Percentiles rank a stretch among this genome's conserved stretches.
phyloP scores from a whole-genome alignment of 805 yeast genomes.

The Nadsonia fulvescens region DNA sequence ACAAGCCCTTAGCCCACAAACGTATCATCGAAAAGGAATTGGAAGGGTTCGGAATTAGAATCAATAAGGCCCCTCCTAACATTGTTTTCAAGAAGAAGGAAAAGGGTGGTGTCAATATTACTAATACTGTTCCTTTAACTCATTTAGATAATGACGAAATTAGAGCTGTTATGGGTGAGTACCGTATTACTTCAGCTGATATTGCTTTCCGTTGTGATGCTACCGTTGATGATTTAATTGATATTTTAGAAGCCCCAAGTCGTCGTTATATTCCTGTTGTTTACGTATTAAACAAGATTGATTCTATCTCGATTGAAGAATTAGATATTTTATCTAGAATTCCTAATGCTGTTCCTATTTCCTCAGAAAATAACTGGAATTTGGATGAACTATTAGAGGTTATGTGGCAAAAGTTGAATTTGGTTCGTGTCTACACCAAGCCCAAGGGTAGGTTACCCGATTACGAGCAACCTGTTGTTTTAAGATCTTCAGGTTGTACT shows the following conservation, averaged over 20 bases:
- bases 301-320: slow-evolving; percentile 85
- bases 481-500: slow-evolving; percentile 62
- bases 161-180: slow-evolving; percentile 90
- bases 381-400: slow-evolving; percentile 81
- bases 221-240: slow-evolving; percentile 90
- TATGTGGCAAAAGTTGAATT: slow-evolving; percentile 86
- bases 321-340: slow-evolving; percentile 77
- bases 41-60: slow-evolving; percentile 93
- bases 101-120: slow-evolving; percentile 86
- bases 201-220: slow-evolving; percentile 96
- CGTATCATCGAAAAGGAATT: slow-evolving; percentile 84
- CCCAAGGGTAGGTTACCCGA: slow-evolving; percentile 93
- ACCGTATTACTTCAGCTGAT: slow-evolving; percentile 88
- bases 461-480: slow-evolving; percentile 84
- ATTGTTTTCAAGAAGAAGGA: slow-evolving; percentile 84
- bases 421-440: slow-evolving; percentile 92
- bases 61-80: slow-evolving; percentile 85
- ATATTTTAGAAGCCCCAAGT: slow-evolving; percentile 74
- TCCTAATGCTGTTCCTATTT: slow-evolving; percentile 94
- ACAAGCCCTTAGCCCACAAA: slow-evolving; percentile 89
- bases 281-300: slow-evolving; percentile 89
- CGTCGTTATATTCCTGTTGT: slow-evolving; percentile 92
- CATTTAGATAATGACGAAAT: slow-evolving; percentile 85
- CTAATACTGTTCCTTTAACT: slow-evolving; percentile 84
- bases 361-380: slow-evolving; percentile 94